phyloP scores from a whole-genome alignment of 129 eudicot genomes.

The Chrysanthemum lavandulifolium region DNA sequence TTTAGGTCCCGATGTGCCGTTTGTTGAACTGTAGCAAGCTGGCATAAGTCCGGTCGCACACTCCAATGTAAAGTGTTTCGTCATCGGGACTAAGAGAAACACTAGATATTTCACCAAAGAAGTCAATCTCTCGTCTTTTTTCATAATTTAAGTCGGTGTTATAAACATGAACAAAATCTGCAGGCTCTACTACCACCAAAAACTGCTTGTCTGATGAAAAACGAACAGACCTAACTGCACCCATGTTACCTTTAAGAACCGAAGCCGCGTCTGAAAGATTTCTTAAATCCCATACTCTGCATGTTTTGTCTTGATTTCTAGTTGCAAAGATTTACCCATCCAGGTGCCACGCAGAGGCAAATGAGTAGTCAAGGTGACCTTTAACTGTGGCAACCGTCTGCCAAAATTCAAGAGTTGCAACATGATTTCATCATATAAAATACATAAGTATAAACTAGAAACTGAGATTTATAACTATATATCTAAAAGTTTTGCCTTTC shows the following conservation, averaged over 20 bases:
- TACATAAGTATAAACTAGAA: background rate
- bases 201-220: conserved; percentile 77
- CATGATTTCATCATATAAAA: background rate
- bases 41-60: conserved; percentile 88
- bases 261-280: conserved; percentile 52
- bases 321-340: conserved; percentile 53
- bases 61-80: conserved; percentile 66
- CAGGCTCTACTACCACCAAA: conserved; percentile 79
- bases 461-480: background rate
- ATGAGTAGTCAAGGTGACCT: conserved; percentile 87
- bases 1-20: conserved; percentile 15
- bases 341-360: conserved; percentile 83
- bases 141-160: conserved; percentile 39
- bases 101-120: conserved; percentile 90
- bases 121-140: conserved; percentile 68
- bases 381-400: conserved; percentile 65
- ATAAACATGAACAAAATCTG: conserved; percentile 84
- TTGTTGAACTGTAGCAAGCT: conserved; percentile 72
- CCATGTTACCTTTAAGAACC: conserved; percentile 80
- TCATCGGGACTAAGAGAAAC: conserved; percentile 77
- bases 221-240: conserved; percentile 77
- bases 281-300: conserved; percentile 81
- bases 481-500: conserved; percentile 57
- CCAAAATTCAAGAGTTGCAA: background rate
- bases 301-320: conserved; percentile 90